These are phyloP conservation scores for Anethum foeniculum DNA, from an alignment of 140 eudicot genomes.

Conservation along the genomic window DNA sequence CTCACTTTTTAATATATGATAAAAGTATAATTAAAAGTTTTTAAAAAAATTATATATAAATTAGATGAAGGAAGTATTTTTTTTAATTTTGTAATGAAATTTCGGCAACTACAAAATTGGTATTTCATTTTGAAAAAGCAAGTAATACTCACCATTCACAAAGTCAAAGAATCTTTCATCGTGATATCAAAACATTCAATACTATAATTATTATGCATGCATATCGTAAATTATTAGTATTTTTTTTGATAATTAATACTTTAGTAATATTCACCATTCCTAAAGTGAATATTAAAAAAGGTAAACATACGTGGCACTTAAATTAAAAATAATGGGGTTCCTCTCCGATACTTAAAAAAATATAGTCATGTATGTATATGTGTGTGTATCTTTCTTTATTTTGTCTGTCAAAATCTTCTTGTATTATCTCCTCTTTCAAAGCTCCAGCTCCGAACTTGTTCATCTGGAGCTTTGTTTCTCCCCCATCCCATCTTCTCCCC, in stretches of 20 bases:
- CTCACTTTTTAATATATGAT: too few species aligned
- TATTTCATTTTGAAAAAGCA: too few species aligned
- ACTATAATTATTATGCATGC: neutral
- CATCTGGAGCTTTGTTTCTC: constrained; percentile 10
- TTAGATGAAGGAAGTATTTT: too few species aligned
- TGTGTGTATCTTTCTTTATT: neutral
- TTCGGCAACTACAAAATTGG: neutral
- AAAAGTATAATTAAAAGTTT: too few species aligned
- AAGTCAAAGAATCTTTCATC: neutral
- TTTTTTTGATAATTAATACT: too few species aligned
- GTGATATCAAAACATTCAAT: neutral
- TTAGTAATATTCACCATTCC: neutral
- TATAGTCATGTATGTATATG: neutral
- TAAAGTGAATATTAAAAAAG: neutral
- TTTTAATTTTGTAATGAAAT: too few species aligned
- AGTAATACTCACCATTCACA: neutral
- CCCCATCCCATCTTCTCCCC: neutral
- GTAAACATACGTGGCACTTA: neutral
- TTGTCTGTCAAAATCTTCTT: neutral
- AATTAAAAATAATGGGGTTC: neutral
- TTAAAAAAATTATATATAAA: too few species aligned
- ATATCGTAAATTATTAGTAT: too few species aligned
- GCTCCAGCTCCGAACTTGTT: constrained; percentile 10
- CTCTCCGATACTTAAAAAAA: neutral
- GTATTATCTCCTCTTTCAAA: constrained; percentile 3